A percentile compares a stretch with the other conserved stretches of the same genome.
Evolutionary conservation across 2,329 filamentous ascomycete genomes (phyloP).

Genomic region (Erysiphe pulchra): DNA sequence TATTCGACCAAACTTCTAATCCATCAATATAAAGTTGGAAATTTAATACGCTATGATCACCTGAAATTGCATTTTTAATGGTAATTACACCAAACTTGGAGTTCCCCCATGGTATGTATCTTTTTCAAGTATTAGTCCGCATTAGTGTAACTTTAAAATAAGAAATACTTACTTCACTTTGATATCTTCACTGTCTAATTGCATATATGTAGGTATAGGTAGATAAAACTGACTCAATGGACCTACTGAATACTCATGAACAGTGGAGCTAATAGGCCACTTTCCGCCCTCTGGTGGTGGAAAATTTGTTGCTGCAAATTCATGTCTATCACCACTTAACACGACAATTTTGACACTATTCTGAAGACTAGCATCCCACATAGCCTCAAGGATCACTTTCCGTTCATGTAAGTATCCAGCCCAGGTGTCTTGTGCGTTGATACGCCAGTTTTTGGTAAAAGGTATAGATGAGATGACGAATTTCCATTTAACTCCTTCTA

Average conservation of each 20-base stretch:
- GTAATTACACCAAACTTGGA: constrained; percentile 72
- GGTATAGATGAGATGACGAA: constrained; percentile 74
- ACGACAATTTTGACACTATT: constrained; percentile 56
- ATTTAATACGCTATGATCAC: constrained; percentile 44
- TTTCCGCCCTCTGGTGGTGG: constrained; percentile 31
- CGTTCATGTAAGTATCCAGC: constrained; percentile 72
- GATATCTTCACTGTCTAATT: constrained; percentile 60
- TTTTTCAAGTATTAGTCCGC: constrained; percentile 14
- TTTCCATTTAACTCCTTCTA: constrained; percentile 71
- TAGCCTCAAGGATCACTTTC: constrained; percentile 54
- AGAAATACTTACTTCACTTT: constrained; percentile 41
- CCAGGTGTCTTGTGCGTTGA: constrained; percentile 80
- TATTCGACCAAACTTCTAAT: constrained; percentile 45
- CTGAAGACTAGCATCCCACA: constrained; percentile 59
- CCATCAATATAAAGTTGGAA: constrained; percentile 72
- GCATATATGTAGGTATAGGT: constrained; percentile 58
- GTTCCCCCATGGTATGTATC: constrained; percentile 60
- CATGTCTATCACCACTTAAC: constrained; percentile 80
- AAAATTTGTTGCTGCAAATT: constrained; percentile 76
- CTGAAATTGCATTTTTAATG: constrained; percentile 36
- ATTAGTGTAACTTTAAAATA: neutral
- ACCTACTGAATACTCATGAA: constrained; percentile 80
- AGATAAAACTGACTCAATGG: constrained; percentile 88
- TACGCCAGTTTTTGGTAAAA: constrained; percentile 92
- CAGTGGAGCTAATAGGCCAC: constrained; percentile 37